phyloP scores from a whole-genome alignment of 495 filamentous ascomycete genomes.

The Neurospora sp. region DNA sequence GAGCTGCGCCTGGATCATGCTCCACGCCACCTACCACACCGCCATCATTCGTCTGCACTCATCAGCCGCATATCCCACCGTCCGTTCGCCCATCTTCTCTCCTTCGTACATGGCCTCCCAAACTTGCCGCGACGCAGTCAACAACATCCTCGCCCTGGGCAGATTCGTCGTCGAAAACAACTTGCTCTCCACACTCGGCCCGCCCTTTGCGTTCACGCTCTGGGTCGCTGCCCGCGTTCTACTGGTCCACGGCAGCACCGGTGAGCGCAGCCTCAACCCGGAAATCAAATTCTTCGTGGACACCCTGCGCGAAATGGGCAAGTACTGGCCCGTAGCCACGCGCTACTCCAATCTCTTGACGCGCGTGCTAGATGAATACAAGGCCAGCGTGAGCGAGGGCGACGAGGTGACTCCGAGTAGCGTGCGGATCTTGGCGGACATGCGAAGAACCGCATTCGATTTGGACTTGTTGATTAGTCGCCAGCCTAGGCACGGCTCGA shows the following conservation, averaged over 20 bases:
- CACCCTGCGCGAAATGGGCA: slow-evolving; percentile 66
- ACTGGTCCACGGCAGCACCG: slow-evolving; percentile 78
- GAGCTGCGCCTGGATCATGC: slow-evolving; percentile 79
- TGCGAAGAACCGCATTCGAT: slow-evolving; percentile 77
- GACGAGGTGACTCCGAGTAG: slow-evolving; percentile 69
- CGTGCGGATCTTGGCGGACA: slow-evolving; percentile 79
- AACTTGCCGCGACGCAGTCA: slow-evolving; percentile 68
- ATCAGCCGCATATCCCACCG: slow-evolving; percentile 86
- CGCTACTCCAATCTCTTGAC: slow-evolving; percentile 72
- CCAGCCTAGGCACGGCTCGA: slow-evolving; percentile 53
- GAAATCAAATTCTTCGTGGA: slow-evolving; percentile 73
- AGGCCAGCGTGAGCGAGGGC: slow-evolving; percentile 61
- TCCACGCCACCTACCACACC: slow-evolving; percentile 67
- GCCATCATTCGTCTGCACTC: slow-evolving; percentile 83
- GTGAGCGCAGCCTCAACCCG: slow-evolving; percentile 67
- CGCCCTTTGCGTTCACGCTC: slow-evolving; percentile 79
- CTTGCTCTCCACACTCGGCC: slow-evolving; percentile 69
- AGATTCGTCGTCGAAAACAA: slow-evolving; percentile 62
- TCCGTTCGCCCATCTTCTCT: slow-evolving; percentile 73
- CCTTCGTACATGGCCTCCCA: slow-evolving; percentile 76
- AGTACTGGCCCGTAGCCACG: slow-evolving; percentile 74
- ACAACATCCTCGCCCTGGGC: slow-evolving; percentile 69
- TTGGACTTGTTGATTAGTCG: slow-evolving; percentile 79
- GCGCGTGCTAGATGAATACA: slow-evolving; percentile 75
- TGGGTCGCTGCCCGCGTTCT: slow-evolving; percentile 86